Percentiles rank a stretch among this genome's conserved stretches.
Conservation (phyloP, 2,329 filamentous ascomycete species). For the Exophiala bonariae region DNA sequence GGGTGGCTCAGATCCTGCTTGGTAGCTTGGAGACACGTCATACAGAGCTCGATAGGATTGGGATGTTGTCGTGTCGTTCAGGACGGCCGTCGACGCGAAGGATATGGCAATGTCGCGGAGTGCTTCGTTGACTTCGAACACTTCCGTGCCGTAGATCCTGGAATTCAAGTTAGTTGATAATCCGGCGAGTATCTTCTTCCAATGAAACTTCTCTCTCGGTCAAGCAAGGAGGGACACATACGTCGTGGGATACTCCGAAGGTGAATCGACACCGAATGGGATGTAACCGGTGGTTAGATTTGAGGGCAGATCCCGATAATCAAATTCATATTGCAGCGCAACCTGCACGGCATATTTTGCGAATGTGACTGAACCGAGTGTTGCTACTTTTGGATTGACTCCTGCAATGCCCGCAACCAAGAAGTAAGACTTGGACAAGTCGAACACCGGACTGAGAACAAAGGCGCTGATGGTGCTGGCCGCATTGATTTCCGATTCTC, state of each 20-base stretch:
- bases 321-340: no score
- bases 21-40: constrained; percentile 36
- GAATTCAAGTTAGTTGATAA: constrained; percentile 13
- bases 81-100: constrained; percentile 53
- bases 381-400: constrained; percentile 68
- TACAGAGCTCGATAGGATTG: constrained; percentile 59
- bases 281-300: no score
- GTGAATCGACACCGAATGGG: constrained; percentile 58
- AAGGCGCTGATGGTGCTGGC: constrained; percentile 66
- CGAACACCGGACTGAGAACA: constrained; percentile 61
- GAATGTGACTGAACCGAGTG: constrained; percentile 66
- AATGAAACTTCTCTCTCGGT: neutral
- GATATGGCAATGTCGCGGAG: constrained; percentile 55
- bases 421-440: constrained; percentile 69
- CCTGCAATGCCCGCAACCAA: constrained; percentile 71
- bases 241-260: constrained; percentile 55
- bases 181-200: no score
- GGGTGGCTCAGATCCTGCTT: constrained; percentile 49
- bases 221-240: constrained; percentile 1
- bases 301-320: no score
- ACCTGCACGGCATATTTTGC: constrained; percentile 71
- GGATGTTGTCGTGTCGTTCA: constrained; percentile 54
- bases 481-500: constrained; percentile 71
- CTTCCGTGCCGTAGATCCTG: constrained; percentile 66
- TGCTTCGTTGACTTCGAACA: constrained; percentile 64